These are phyloP conservation scores for Termitomyces titanicus DNA, from an alignment of 768 basidiomycete species.

Conservation along the genomic window DNA sequence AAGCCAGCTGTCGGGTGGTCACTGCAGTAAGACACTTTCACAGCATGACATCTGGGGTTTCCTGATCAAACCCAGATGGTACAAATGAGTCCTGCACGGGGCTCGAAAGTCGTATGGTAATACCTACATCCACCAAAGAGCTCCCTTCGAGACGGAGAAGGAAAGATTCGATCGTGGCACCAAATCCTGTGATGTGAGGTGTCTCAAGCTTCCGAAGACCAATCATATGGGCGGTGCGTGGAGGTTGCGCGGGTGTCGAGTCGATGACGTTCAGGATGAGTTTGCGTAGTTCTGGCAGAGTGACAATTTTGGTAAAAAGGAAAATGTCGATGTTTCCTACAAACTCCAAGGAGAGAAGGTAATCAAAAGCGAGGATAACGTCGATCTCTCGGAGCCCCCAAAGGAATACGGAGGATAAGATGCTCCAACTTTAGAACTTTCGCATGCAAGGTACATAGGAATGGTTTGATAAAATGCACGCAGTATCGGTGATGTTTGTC, in stretches of 20 bases:
- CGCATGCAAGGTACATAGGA: background rate
- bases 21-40: background rate
- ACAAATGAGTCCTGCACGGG: no score
- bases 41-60: background rate
- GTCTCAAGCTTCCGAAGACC: background rate
- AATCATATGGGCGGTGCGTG: background rate
- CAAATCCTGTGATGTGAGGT: background rate
- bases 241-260: background rate
- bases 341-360: background rate
- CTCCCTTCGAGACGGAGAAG: background rate
- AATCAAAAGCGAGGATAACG: background rate
- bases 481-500: background rate
- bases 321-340: background rate
- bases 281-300: constrained; percentile 1
- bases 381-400: background rate
- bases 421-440: background rate
- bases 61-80: background rate
- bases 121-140: background rate
- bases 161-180: background rate
- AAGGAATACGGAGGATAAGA: background rate
- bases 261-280: background rate
- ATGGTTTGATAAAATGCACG: background rate
- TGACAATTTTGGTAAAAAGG: background rate
- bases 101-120: background rate
- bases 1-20: background rate